Percentiles rank a stretch among this genome's conserved stretches.
Evolutionary conservation across 2,329 filamentous ascomycete species (phyloP).

Genomic region (Botrytis pseudocinerea): DNA sequence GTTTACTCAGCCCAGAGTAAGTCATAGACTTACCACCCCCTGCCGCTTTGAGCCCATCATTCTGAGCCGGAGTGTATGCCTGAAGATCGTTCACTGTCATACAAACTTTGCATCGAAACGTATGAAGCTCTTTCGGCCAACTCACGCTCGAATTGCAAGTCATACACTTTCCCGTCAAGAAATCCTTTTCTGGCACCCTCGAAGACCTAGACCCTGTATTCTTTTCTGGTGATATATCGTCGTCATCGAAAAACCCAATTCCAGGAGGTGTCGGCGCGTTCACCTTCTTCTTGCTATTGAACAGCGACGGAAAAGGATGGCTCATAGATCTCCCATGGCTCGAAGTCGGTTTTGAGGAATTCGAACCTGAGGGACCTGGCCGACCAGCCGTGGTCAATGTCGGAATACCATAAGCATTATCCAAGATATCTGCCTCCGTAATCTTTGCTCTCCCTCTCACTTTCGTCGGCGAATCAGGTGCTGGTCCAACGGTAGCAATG

Average conservation of each 20-base stretch:
- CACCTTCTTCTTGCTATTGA: slow-evolving; percentile 59
- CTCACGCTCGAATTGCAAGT: slow-evolving; percentile 79
- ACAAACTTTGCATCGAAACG: slow-evolving; percentile 83
- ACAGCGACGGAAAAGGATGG: slow-evolving; percentile 75
- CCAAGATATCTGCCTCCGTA: slow-evolving; percentile 40
- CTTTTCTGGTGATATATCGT: slow-evolving; percentile 16
- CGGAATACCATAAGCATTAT: slow-evolving; percentile 40
- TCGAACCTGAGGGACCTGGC: slow-evolving; percentile 23
- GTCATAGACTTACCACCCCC: slow-evolving; percentile 28
- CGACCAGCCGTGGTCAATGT: slow-evolving; percentile 25
- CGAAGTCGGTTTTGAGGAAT: slow-evolving; percentile 22
- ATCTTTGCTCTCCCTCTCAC: slow-evolving; percentile 28
- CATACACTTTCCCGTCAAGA: slow-evolving; percentile 75
- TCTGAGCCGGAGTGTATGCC: slow-evolving; percentile 38
- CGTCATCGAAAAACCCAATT: not conserved
- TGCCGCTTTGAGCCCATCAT: slow-evolving; percentile 26
- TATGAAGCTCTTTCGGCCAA: slow-evolving; percentile 71
- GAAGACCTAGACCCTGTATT: slow-evolving; percentile 39
- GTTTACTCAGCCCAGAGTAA: slow-evolving; percentile 25
- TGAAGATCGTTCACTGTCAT: slow-evolving; percentile 80
- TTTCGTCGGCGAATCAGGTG: slow-evolving; percentile 14
- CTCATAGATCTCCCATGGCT: slow-evolving; percentile 60
- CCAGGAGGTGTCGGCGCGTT: slow-evolving; percentile 37
- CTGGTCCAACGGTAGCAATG: slow-evolving; percentile 12
- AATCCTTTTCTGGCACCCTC: slow-evolving; percentile 54